Evolutionary conservation across 768 basidiomycete genomes (phyloP).

Genomic region (Hemileccinum impolitum): DNA sequence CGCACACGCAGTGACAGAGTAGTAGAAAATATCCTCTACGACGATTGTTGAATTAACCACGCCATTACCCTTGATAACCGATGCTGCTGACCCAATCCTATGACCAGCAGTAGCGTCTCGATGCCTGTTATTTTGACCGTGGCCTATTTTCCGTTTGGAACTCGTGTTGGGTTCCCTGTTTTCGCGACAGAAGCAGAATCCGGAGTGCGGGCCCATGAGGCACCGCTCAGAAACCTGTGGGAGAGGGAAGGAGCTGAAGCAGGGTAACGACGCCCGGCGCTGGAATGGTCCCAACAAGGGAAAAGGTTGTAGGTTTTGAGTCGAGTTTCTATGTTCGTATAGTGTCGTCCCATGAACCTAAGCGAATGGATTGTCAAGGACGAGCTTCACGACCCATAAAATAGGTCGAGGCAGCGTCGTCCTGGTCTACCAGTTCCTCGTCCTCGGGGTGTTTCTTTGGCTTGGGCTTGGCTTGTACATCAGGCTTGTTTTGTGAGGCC

Average conservation of each 20-base stretch:
- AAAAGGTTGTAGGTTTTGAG: constrained; percentile 71
- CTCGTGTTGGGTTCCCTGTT: not conserved
- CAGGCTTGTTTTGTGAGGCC: too few species aligned
- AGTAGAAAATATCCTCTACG: too few species aligned
- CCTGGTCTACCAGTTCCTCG: too few species aligned
- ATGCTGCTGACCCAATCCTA: constrained; percentile 84
- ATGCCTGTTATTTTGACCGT: constrained; percentile 29
- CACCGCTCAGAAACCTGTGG: constrained; percentile 37
- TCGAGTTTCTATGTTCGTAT: constrained; percentile 93
- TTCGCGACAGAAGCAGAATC: not conserved
- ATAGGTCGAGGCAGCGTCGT: too few species aligned
- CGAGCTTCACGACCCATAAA: not conserved
- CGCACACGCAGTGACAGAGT: too few species aligned
- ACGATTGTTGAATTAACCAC: constrained; percentile 72
- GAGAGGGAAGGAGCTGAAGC: constrained; percentile 69
- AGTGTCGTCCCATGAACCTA: constrained; percentile 92
- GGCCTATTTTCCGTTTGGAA: constrained; percentile 8
- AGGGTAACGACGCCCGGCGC: constrained; percentile 87
- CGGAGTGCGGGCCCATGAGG: constrained; percentile 37
- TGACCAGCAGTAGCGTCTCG: constrained; percentile 59
- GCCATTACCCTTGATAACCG: constrained; percentile 70
- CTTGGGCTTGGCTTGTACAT: too few species aligned
- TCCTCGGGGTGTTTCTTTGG: too few species aligned
- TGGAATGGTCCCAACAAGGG: constrained; percentile 57
- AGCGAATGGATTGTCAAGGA: not conserved